Base-by-base conservation (phyloP, 31 red algal species). In the Odonthalia washingtoniensis region DNA sequence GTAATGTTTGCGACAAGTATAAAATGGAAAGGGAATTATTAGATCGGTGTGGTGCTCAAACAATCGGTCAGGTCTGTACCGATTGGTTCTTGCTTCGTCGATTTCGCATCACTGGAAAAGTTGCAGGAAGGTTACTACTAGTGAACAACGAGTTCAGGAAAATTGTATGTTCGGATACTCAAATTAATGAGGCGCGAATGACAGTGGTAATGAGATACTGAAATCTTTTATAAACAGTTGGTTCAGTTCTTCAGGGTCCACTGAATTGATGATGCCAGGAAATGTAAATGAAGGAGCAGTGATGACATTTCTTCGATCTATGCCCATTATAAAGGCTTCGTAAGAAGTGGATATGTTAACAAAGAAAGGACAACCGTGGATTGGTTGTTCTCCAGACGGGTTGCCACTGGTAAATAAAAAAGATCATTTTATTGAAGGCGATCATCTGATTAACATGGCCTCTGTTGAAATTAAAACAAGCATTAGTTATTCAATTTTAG, bases 201-300 rank as follows among this genome's bases (percentile, higher is more conserved):
- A 36, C 5, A 17, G 6, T 0, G 72, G 9, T 33, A 42, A 0
- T 75, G 27, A 18, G 5, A 42, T 75, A 12, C 28, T 9, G 26
- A 40, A 42, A 0, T 5, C 28, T 40, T 42, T 85, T 72, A 27
- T 42, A 27, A 26, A 44, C 0, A 27, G 12, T 28, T 74, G 67
- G 9, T 85, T 74, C 34, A 73, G 66, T 73, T 36, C 67, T 27
- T 40, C 67, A 43, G 27, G 28, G 5, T 85, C 82, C 26, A 75
- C 72, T 0, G 30, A 75, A 36, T 5, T 26, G 5, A 75, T 75
- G 36, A 33, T 75, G 36, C n/a, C 31, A 38, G 72, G 72, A 5
- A 75, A n/a, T 42, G 28, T 42, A 4, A 75, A 75, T 42, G 72
- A 75, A 38, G 9, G 32, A n/a, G 72, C 72, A 0, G 72, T 37